Evolutionary conservation across 768 basidiomycete species (phyloP).

Genomic region (Paxillus ammoniavirescens): DNA sequence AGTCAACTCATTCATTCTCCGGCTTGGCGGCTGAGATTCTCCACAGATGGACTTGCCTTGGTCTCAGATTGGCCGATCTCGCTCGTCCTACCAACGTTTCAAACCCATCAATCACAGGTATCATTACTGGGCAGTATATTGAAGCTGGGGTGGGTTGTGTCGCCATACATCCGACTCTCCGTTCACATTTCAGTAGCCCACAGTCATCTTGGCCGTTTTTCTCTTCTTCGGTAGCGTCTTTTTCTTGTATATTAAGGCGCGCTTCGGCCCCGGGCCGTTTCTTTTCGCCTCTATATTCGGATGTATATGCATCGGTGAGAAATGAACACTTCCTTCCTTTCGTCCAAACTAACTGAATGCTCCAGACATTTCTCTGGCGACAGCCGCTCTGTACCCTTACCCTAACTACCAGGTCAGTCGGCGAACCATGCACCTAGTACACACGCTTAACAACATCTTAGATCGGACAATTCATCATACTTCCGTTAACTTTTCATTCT

Average conservation of each 20-base stretch:
- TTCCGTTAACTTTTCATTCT: slow-evolving; percentile 61
- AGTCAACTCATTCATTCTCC: not conserved
- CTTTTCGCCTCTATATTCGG: slow-evolving; percentile 53
- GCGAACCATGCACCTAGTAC: not conserved
- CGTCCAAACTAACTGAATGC: not conserved
- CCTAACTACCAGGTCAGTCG: slow-evolving; percentile 52
- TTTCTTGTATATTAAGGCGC: slow-evolving; percentile 59
- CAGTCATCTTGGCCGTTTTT: slow-evolving; percentile 58
- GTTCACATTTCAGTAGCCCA: slow-evolving; percentile 40
- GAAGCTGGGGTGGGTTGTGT: slow-evolving; percentile 41
- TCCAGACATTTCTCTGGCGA: slow-evolving; percentile 58
- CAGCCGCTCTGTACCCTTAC: slow-evolving; percentile 60
- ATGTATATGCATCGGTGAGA: slow-evolving; percentile 58
- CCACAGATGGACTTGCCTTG: slow-evolving; percentile 64
- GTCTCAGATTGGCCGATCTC: slow-evolving; percentile 58
- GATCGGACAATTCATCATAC: slow-evolving; percentile 49
- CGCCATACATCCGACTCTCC: not conserved
- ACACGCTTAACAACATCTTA: slow-evolving; percentile 18
- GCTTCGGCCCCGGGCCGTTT: slow-evolving; percentile 63
- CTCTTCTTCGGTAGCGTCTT: slow-evolving; percentile 58
- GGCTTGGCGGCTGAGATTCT: not conserved
- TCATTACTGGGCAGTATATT: slow-evolving; percentile 53
- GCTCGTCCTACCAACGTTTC: slow-evolving; percentile 46
- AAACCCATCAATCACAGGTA: slow-evolving; percentile 35
- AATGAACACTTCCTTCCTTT: not conserved